Evolutionary conservation across 2,329 filamentous ascomycete species (phyloP).

Genomic region (Curvularia sp.): DNA sequence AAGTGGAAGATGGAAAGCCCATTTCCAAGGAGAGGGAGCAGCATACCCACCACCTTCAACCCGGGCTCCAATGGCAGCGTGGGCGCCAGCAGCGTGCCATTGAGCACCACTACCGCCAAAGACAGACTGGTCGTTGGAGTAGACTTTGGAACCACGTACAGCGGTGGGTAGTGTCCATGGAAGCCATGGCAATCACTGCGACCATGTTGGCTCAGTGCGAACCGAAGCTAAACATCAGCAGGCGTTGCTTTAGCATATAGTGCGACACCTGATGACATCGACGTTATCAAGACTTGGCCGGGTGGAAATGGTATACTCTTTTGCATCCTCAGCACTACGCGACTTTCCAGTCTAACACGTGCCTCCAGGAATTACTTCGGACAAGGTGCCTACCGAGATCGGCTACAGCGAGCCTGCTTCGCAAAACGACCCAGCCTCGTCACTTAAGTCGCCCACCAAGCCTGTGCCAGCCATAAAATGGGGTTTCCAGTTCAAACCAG

Average conservation of each 20-base stretch:
- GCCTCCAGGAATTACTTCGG: conserved; percentile 70
- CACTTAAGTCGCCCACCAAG: conserved; percentile 30
- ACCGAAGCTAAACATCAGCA: conserved; percentile 25
- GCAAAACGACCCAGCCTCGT: conserved; percentile 23
- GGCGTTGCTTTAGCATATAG: conserved; percentile 77
- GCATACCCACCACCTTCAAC: conserved; percentile 44
- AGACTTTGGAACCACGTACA: conserved; percentile 86
- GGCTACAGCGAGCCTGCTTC: conserved; percentile 54
- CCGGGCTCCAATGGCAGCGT: conserved; percentile 36
- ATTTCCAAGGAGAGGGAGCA: conserved; percentile 35
- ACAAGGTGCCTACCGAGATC: conserved; percentile 84
- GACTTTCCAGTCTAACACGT: conserved; percentile 18
- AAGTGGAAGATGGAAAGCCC: conserved; percentile 29
- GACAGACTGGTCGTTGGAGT: conserved; percentile 78
- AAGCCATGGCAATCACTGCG: not conserved
- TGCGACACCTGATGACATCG: conserved; percentile 77
- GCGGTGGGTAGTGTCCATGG: conserved; percentile 56
- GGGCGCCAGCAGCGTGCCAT: conserved; percentile 19
- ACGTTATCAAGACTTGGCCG: conserved; percentile 83
- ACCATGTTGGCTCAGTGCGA: not conserved
- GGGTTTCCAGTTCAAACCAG: conserved; percentile 83
- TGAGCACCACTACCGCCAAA: conserved; percentile 28
- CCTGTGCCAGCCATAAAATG: conserved; percentile 62
- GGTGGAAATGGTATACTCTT: conserved; percentile 69
- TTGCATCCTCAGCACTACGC: not conserved